Conservation (phyloP, 1,284 basidiomycete genomes). For the Prillingera fragicola region DNA sequence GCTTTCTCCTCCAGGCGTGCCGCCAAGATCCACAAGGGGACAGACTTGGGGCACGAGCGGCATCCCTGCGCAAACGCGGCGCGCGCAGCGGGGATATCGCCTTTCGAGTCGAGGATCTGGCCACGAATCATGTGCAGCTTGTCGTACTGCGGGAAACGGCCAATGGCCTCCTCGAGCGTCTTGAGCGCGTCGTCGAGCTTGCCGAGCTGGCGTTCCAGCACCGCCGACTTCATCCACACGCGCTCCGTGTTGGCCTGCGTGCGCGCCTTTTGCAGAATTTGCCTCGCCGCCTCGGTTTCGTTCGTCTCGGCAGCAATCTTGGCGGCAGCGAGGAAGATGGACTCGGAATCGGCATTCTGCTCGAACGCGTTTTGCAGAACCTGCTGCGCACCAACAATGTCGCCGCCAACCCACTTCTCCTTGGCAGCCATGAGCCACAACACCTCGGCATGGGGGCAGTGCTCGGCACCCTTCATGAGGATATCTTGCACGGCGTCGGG, state of each 20-base stretch:
- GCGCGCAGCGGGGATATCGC: conserved; percentile 62
- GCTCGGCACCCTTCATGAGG: conserved; percentile 72
- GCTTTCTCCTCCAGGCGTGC: conserved; percentile 81
- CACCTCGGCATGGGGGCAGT: conserved; percentile 89
- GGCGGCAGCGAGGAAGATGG: conserved; percentile 94
- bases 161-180: conserved; percentile 66
- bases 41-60: conserved; percentile 74
- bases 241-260: conserved; percentile 84
- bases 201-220: conserved; percentile 86
- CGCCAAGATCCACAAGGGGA: conserved; percentile 81
- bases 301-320: conserved; percentile 94
- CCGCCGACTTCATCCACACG: conserved; percentile 97
- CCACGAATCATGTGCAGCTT: conserved; percentile 97
- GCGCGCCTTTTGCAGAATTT: conserved; percentile 80
- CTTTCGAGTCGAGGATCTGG: conserved; percentile 65
- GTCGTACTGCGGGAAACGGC: conserved; percentile 75
- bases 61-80: conserved; percentile 72
- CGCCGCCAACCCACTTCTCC: conserved; percentile 84
- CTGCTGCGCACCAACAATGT: conserved; percentile 77
- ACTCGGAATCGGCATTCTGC: conserved; percentile 92
- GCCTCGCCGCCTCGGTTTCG: conserved; percentile 74
- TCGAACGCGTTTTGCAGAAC: conserved; percentile 86
- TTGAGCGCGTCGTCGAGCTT: conserved; percentile 66
- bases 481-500: conserved; percentile 77
- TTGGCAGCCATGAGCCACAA: conserved; percentile 97